Conservation (phyloP, 441 rosid genomes). For the Metrosideros polymorpha region DNA sequence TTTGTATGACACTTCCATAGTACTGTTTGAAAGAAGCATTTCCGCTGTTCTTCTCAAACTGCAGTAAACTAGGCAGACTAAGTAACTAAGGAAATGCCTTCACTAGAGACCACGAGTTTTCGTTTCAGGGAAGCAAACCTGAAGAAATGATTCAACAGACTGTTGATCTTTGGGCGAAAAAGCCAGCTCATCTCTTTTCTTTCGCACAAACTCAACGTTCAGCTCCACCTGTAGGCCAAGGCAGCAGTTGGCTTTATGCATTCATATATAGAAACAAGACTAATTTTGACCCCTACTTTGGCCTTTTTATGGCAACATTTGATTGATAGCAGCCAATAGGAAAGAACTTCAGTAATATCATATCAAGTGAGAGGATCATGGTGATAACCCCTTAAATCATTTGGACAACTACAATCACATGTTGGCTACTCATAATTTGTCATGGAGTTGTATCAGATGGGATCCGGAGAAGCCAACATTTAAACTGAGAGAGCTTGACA, state of each 20-base stretch:
- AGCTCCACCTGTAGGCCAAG: conserved; percentile 48
- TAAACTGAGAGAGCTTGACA: background rate
- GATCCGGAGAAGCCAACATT: background rate
- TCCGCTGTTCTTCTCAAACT: conserved; percentile 47
- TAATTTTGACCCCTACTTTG: background rate
- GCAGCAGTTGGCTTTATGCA: background rate
- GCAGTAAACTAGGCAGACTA: conserved; percentile 3
- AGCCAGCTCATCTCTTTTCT: conserved; percentile 79
- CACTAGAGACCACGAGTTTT: background rate
- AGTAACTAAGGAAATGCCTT: background rate
- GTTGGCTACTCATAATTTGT: background rate
- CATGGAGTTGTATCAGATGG: background rate
- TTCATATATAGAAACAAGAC: background rate
- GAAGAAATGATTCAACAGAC: conserved; percentile 58
- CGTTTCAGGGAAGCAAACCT: conserved; percentile 22
- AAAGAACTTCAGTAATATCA: background rate
- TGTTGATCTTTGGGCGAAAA: conserved; percentile 85
- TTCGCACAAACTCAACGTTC: conserved; percentile 61
- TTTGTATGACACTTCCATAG: conserved; percentile 52
- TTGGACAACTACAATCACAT: background rate
- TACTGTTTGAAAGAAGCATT: conserved; percentile 59
- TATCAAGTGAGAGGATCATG: background rate
- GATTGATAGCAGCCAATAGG: background rate
- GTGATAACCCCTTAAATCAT: background rate
- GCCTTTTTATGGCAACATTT: background rate